Percentiles rank a stretch among this genome's conserved stretches.
These are phyloP conservation scores for Sonneratia alba DNA, from an alignment of 345 rosid species.

Conservation along the genomic window DNA sequence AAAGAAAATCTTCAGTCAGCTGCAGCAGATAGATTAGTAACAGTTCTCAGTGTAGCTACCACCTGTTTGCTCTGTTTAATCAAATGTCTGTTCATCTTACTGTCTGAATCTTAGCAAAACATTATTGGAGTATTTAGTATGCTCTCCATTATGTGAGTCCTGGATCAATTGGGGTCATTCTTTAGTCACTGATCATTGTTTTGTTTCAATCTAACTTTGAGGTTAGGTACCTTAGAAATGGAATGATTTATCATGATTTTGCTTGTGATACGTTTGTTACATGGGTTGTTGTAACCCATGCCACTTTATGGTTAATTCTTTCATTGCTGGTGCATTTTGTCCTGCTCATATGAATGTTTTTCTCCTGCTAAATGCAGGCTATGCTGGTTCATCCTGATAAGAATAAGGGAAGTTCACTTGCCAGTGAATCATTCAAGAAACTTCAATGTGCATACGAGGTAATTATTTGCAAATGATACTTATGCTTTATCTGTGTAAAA, in stretches of 20 bases:
- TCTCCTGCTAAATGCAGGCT: slow-evolving; percentile 41
- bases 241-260: neutral
- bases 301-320: neutral
- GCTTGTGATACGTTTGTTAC: neutral
- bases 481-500: neutral
- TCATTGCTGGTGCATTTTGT: neutral
- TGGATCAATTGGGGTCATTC: neutral
- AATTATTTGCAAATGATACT: slow-evolving; percentile 4
- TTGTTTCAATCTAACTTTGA: neutral
- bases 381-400: slow-evolving; percentile 99
- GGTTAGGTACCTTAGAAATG: neutral
- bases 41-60: too few species aligned
- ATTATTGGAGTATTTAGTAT: neutral
- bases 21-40: too few species aligned
- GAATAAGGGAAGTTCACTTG: slow-evolving; percentile 84
- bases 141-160: neutral
- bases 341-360: neutral
- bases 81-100: too few species aligned
- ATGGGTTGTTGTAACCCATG: neutral
- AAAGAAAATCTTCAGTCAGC: too few species aligned
- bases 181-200: neutral
- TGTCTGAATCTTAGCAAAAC: neutral
- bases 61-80: too few species aligned
- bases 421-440: slow-evolving; percentile 98
- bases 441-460: slow-evolving; percentile 98